Conservation (phyloP, 2,329 filamentous ascomycete genomes). For the Colletotrichum sp. region DNA sequence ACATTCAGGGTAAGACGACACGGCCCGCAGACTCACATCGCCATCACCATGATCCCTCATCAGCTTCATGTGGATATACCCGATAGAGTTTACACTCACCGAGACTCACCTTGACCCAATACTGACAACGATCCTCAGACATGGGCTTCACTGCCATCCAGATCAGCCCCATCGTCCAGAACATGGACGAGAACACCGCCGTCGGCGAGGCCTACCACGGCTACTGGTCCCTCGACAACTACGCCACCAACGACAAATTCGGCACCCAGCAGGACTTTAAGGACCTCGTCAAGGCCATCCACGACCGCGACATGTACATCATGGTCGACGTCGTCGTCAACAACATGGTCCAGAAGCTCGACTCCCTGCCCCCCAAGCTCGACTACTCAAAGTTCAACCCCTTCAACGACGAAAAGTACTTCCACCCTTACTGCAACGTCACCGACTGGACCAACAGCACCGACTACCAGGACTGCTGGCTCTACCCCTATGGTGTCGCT, state of each 20-base stretch:
- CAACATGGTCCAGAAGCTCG: conserved; percentile 44
- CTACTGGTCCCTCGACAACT: conserved; percentile 44
- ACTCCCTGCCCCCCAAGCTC: conserved; percentile 54
- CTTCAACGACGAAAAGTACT: conserved; percentile 61
- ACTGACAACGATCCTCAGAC: conserved; percentile 1
- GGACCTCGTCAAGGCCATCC: conserved; percentile 50
- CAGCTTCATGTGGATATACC: background rate
- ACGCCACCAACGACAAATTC: conserved; percentile 51
- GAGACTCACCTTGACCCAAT: background rate
- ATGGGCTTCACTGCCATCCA: conserved; percentile 47
- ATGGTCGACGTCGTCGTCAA: conserved; percentile 63
- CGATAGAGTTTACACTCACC: background rate
- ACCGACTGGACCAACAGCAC: conserved; percentile 58
- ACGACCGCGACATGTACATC: conserved; percentile 58
- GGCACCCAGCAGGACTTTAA: conserved; percentile 55
- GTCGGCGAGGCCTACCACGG: conserved; percentile 40
- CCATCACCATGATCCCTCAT: background rate
- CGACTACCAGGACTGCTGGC: conserved; percentile 62
- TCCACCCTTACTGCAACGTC: conserved; percentile 64
- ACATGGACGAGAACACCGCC: conserved; percentile 26
- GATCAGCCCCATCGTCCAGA: conserved; percentile 62
- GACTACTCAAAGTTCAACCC: conserved; percentile 26
- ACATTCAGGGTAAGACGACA: conserved; percentile 45
- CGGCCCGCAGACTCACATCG: background rate
- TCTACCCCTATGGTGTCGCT: conserved; percentile 57